Evolutionary conservation across 441 rosid genomes (phyloP).

Genomic region (Breynia disticha): DNA sequence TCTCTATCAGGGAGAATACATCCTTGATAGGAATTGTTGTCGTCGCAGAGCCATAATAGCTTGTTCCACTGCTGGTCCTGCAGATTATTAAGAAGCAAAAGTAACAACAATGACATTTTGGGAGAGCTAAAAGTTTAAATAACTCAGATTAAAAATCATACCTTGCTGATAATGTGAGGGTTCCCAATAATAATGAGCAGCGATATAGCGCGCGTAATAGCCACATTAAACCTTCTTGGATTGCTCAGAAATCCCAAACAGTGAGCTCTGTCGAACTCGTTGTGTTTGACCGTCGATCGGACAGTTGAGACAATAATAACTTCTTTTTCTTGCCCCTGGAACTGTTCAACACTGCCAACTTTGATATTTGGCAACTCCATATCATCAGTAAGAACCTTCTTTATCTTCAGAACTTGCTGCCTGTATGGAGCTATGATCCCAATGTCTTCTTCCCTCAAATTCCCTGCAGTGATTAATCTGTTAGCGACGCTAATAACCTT

Average conservation of each 20-base stretch:
- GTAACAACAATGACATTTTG: not conserved
- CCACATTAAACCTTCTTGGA: constrained; percentile 85
- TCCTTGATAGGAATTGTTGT: constrained; percentile 23
- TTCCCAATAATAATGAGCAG: constrained; percentile 72
- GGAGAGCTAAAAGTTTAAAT: too few species aligned
- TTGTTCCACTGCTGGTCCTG: constrained; percentile 26
- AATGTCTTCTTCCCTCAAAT: constrained; percentile 50
- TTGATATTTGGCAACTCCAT: constrained; percentile 49
- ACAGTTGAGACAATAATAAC: constrained; percentile 80
- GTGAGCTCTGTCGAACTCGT: constrained; percentile 54
- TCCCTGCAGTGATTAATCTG: constrained; percentile 35
- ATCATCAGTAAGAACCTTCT: constrained; percentile 52
- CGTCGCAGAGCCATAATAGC: constrained; percentile 25
- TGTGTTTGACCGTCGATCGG: constrained; percentile 77
- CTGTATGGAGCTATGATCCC: constrained; percentile 86
- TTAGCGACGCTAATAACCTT: constrained; percentile 59
- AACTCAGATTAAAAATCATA: constrained; percentile 12
- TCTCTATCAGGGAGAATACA: constrained; percentile 27
- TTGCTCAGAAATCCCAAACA: constrained; percentile 83
- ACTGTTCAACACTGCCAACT: constrained; percentile 95
- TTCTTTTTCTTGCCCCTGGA: constrained; percentile 88
- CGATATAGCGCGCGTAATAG: constrained; percentile 67
- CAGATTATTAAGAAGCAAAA: constrained; percentile 1
- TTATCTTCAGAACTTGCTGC: constrained; percentile 74
- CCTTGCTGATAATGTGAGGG: constrained; percentile 80